Base-by-base conservation (phyloP, 495 filamentous ascomycete species). In the Penicillium waksmanii region DNA sequence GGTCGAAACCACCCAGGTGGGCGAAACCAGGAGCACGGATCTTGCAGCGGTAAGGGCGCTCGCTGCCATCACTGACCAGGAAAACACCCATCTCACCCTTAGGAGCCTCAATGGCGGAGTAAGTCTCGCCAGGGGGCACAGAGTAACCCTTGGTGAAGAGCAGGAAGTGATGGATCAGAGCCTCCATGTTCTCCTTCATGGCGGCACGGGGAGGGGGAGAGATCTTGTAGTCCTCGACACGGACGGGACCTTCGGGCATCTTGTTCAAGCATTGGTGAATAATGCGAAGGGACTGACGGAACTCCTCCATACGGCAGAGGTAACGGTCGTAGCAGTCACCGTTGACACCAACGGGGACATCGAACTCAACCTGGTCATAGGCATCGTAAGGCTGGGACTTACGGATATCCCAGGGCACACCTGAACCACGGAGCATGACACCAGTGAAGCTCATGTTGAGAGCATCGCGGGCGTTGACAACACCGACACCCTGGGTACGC, bases 171-270 rank as follows among this genome's bases (percentile, higher is more conserved):
- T 99, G 95, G 73, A 99, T 99, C 13, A 99, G 83, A 19, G 95
- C 94, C 76, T 99, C 95, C 96, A 99, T 99, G 78, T 99, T 89
- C 84, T 99, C 95, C 84, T 99, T 99, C 95, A 99, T 99, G 64
- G 95, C 96, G n/a, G 88, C 84, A 68, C 95, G 86, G 13, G 95
- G 95, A 40, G 95, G 95, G 9, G 95, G 95, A n/a, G 90, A 89
- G 73, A 99, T 87, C 84, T 98, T 98, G 84, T 97, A 98, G 78
- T 98, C 95, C 77, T 98, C 95, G 40, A 97, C 93, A 56, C 92
- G 86, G 68, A 98, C 85, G 21, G 95, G 94, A 21, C 95, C 95
- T 34, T 91, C 82, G 17, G 96, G 94, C 92, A 99, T 99, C 84
- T 97, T 90, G 83, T 99, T 98, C 58, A 99, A 77, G 75, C 96